Evolutionary conservation across 176 grass and related monocot genomes (phyloP), one percentile per base, ranked within the genome.

Genomic region (Phyllostachys edulis): DNA sequence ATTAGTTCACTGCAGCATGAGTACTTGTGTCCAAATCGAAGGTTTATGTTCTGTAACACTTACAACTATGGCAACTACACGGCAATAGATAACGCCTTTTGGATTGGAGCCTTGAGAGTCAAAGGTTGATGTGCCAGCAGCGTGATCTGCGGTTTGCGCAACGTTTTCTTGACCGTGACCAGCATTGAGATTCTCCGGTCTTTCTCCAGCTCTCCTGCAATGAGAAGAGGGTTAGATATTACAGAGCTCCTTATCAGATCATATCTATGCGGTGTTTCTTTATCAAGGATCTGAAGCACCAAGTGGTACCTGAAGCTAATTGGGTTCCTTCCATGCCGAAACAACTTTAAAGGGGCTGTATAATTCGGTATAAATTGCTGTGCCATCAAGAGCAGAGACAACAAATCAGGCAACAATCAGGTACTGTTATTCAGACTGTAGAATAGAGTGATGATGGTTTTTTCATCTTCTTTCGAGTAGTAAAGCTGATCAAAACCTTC

Each of bases 301-400:
- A 21, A 13, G 4, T 63, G 6, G 2, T 85, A 94, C 93, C 93
- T 88, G 78, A 90, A 88, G 67, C 26, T 94, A 44, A 86, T 86
- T n/a, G 72, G 82, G 36, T 77, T 83, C 32, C 87, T 92, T 74
- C 90, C 87, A 16, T 84, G 73, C 9, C 79, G 90, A 83, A 94
- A 86, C 17, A 92, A 42, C 79, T 86, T 90, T 29, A 87, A 56
- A 26, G 89, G 93, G 29, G 90, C 85, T 68, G 82, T 88, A 73
- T 90, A 94, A 37, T 87, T 89, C 69, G 87, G 87, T 79, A 80
- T 66, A 24, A 92, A 84, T 92, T 92, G 34, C 93, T 94, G 90
- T 39, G 46, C 42, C 68, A 69, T 77, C 49, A 81, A 49, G 16
- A 84, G 42, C 20, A 20, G 45, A 57, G n/a, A 51, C 18, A 77